Evolutionary conservation across 305 asterid species (phyloP).

Genomic region (Rubia balearica): DNA sequence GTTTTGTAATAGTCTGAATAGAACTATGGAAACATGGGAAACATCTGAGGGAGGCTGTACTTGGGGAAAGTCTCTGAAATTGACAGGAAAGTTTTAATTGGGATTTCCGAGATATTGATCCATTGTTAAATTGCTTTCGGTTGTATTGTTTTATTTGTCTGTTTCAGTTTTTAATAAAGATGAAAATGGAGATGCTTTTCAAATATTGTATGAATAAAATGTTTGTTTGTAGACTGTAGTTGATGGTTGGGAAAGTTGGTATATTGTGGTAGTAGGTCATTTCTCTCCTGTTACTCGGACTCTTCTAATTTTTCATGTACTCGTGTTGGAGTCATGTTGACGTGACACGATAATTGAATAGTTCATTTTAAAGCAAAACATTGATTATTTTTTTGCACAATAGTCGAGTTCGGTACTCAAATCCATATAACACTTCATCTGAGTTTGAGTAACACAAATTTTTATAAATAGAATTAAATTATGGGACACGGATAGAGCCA

Average conservation of each 20-base stretch:
- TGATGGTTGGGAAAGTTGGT: not conserved
- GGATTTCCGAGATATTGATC: not conserved
- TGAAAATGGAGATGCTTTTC: not conserved
- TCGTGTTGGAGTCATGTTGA: too few relatives aligned
- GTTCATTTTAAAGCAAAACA: too few relatives aligned
- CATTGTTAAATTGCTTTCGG: not conserved
- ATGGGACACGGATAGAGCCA: too few relatives aligned
- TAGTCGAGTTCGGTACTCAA: too few relatives aligned
- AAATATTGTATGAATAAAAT: not conserved
- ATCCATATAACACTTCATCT: too few relatives aligned
- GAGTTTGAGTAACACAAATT: too few relatives aligned
- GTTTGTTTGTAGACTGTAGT: not conserved
- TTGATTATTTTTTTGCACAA: too few relatives aligned
- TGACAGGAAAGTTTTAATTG: conserved; percentile 3
- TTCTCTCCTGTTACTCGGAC: too few relatives aligned
- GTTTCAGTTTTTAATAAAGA: not conserved
- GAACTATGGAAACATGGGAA: not conserved
- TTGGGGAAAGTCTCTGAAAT: conserved; percentile 9
- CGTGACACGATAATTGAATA: too few relatives aligned
- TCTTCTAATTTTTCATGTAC: too few relatives aligned
- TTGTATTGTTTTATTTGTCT: not conserved
- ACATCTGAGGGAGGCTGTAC: conserved; percentile 23
- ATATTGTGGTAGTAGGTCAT: too few relatives aligned
- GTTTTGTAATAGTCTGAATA: not conserved
- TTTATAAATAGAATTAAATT: too few relatives aligned